phyloP scores from a whole-genome alignment of 2,329 filamentous ascomycete genomes.

The Didymella keratinophila region DNA sequence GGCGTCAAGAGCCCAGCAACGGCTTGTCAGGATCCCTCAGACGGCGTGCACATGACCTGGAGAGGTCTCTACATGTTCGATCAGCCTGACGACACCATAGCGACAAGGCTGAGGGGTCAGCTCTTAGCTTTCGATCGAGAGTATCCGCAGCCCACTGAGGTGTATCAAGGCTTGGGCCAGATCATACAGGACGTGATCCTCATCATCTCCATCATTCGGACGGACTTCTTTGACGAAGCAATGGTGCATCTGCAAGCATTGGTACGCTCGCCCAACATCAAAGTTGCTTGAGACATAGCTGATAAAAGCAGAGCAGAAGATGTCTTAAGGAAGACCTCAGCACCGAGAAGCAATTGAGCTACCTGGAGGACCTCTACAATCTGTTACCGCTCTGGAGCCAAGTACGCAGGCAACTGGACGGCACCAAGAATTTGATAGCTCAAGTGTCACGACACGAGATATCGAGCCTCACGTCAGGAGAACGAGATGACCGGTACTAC shows the following conservation, averaged over 20 bases:
- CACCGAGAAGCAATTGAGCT: constrained; percentile 17
- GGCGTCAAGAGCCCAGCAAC: not conserved
- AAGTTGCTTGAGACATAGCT: not conserved
- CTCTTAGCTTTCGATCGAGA: constrained; percentile 7
- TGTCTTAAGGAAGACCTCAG: constrained; percentile 17
- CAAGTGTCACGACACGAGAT: constrained; percentile 19
- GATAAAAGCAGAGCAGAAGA: constrained; percentile 12
- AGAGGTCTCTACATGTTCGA: constrained; percentile 16
- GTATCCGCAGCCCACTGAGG: not conserved
- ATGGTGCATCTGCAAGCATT: constrained; percentile 14
- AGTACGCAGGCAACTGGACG: constrained; percentile 18
- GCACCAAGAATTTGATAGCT: constrained; percentile 16
- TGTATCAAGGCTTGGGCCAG: constrained; percentile 12
- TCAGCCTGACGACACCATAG: constrained; percentile 7
- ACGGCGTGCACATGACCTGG: not conserved
- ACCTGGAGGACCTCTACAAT: constrained; percentile 20
- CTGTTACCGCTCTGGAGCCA: constrained; percentile 21
- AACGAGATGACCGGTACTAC: not conserved
- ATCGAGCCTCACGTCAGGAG: not conserved
- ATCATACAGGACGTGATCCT: constrained; percentile 16
- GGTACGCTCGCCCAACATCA: not conserved
- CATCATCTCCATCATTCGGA: constrained; percentile 7
- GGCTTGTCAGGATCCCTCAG: no score
- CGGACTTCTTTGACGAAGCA: constrained; percentile 17
- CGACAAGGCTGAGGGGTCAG: constrained; percentile 5